These are phyloP conservation scores for Eragrostis nindensis DNA, from an alignment of 176 grass and related monocot genomes.

Conservation along the genomic window DNA sequence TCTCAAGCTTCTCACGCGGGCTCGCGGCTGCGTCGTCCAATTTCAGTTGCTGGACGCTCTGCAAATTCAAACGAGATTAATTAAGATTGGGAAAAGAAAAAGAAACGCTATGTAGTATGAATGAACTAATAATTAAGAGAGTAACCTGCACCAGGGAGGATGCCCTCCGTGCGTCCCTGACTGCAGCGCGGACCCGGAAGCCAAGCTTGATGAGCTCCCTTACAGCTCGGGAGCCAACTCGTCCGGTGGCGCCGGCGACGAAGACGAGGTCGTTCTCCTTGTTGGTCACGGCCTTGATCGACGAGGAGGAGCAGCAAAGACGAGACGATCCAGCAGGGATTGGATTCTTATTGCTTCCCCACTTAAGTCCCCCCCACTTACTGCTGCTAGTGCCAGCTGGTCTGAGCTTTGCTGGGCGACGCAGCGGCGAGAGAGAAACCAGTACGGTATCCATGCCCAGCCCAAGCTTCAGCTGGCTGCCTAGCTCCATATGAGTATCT, in stretches of 20 bases:
- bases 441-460: neutral
- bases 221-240: conserved; percentile 39
- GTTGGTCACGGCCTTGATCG: neutral
- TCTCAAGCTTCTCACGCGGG: conserved; percentile 73
- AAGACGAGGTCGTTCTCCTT: conserved; percentile 49
- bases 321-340: neutral
- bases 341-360: neutral
- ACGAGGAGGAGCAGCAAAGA: neutral
- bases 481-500: neutral
- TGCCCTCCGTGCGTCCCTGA: conserved; percentile 67
- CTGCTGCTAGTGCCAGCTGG: neutral
- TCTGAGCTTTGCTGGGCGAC: neutral
- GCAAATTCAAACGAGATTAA: conserved; percentile 5
- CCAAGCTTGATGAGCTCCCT: conserved; percentile 90
- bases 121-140: neutral
- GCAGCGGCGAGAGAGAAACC: conserved; percentile 32
- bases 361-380: no score
- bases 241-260: conserved; percentile 53
- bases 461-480: neutral
- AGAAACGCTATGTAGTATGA: neutral
- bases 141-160: conserved; percentile 68
- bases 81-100: neutral
- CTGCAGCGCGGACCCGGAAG: conserved; percentile 77
- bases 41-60: conserved; percentile 81
- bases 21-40: conserved; percentile 25